Base-by-base conservation (phyloP, 495 filamentous ascomycete species). In the Astrocystis sublimbata region DNA sequence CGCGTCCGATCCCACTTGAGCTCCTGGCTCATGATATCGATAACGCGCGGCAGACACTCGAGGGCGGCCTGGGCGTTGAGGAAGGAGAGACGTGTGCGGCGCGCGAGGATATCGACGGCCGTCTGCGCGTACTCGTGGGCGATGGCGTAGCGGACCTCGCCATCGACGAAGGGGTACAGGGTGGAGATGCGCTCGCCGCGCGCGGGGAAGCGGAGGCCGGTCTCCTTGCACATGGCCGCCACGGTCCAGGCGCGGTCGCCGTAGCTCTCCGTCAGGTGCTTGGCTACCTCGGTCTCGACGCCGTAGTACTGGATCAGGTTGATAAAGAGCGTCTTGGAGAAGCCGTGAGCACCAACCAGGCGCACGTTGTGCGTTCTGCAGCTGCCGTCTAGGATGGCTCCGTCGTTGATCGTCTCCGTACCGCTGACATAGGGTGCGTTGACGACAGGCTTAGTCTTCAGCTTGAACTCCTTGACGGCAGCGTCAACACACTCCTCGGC, bases 301-400 rank as follows among this genome's bases (percentile, higher is more conserved):
- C 94, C 94, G 71, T 92, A 98, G 78, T 97, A 92, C 74, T 98
- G 94, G 73, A 98, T 96, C 10, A 98, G 82, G 76, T 96, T 93
- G 85, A 98, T 98, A 77, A 98, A 98, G 19, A 98, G 86, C 3
- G 93, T 98, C 74, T 96, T 93, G 70, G 86, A 90, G 78, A 86
- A 98, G 58, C 94, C 93, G 74, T 98, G 94, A 2, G 94, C 94
- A 69, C 94, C 94, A 65, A 98, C 82, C 33, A 98, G 81, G 41
- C 92, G 88, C 56, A 97, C 89, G 62, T 88, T 84, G 70, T 98
- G 93, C 23, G 94, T 98, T 74, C 96, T 91, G 78, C 94, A 98
- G 52, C 77, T 79, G 45, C 93, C 93, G 74, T 97, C 87, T 35
- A 96, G 87, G 36, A 78, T 76, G 31, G 90, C 89, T 54, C 85